Base-by-base conservation (phyloP, 2,329 filamentous ascomycete genomes). In the Esteya vermicola region DNA sequence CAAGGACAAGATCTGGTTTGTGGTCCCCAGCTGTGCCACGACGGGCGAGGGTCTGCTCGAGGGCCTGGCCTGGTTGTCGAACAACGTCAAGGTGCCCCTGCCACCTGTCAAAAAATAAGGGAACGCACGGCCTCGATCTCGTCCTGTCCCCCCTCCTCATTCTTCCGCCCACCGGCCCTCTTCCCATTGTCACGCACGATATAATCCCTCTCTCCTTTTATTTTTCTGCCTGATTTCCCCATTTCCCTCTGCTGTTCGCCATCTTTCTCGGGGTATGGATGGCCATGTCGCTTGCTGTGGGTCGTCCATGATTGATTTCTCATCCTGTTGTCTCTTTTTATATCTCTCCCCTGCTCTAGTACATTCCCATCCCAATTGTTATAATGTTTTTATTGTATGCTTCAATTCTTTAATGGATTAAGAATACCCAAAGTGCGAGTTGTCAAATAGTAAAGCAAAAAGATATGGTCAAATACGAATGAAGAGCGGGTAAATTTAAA, bases 1-100 rank as follows among this genome's bases (percentile, higher is more conserved):
- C 50, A 86, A 82, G 63, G 81, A 88, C 57, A 84, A 82, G 67
- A 72, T 85, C 56, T 89, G 81, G 82, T 85, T 81, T 57, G 83
- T 89, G 45, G 80, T 84, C 53, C 83, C 84, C 38, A 85, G 80
- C 61, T 85, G 82, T 56, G 84, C 84, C 40, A 88, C 81, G 23
- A 81, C 80, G 16, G 83, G 83, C 44, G 83, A 86, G 56, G 83
- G 84, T 52, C 69, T 91, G 44, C 72, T 85, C 50, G 83, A 89
- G 61, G 84, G 84, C 50, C 64, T 91, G 56, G 80, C 78, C 40
- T 88, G 83, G 83, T 68, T 89, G 49, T 85, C 81, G 48, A 85
- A 85, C 63, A 88, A 86, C 56, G 79, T 88, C 63, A 88, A 88
- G 65, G 64, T 71, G 7, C 70, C 70, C 33, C 64, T 68, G 20